Conservation (phyloP, 2,329 filamentous ascomycete genomes). For the Cylindrodendrum hubeiense region DNA sequence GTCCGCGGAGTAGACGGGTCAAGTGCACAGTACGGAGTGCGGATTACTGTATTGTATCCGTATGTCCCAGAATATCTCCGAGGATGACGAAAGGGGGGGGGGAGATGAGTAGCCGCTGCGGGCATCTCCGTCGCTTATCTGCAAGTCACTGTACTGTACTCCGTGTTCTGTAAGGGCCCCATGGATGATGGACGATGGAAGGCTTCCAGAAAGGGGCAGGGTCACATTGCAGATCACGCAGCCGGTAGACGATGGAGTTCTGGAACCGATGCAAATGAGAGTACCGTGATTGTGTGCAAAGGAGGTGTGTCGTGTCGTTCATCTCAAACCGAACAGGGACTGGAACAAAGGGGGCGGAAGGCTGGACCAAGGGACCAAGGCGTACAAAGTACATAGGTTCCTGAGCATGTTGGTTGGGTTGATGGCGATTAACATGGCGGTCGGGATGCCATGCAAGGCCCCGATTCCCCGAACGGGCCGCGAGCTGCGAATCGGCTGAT, state of each 20-base stretch:
- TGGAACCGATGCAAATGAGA: neutral
- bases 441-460: constrained; percentile 15
- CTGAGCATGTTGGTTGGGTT: constrained; percentile 13
- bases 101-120: constrained; percentile 23
- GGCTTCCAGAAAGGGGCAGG: constrained; percentile 38
- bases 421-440: constrained; percentile 16
- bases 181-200: constrained; percentile 30
- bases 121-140: constrained; percentile 46
- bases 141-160: constrained; percentile 30
- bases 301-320: neutral
- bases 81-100: constrained; percentile 18
- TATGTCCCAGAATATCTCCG: neutral
- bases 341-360: constrained; percentile 19
- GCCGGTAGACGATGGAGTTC: constrained; percentile 1
- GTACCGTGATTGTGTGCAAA: neutral
- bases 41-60: neutral
- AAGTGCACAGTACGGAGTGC: neutral
- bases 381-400: neutral
- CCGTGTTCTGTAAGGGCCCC: constrained; percentile 22
- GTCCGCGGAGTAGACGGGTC: neutral
- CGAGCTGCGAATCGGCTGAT: constrained; percentile 6
- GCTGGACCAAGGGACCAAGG: constrained; percentile 5
- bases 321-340: constrained; percentile 29
- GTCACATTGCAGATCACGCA: constrained; percentile 23
- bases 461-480: constrained; percentile 5